These are phyloP conservation scores for Capronia epimyces DNA, from an alignment of 2,329 filamentous ascomycete genomes.

Conservation along the genomic window DNA sequence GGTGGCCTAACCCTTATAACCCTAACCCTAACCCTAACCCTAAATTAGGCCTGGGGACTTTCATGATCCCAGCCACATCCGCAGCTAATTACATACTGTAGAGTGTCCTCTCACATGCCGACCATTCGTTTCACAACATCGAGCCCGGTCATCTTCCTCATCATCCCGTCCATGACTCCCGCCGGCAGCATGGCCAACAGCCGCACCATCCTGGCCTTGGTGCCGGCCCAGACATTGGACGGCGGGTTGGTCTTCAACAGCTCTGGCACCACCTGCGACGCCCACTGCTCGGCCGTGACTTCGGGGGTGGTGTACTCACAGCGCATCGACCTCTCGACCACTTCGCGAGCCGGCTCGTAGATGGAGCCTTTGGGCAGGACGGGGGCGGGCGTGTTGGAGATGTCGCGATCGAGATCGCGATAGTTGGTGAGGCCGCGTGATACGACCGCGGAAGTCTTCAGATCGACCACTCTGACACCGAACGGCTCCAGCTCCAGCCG, in stretches of 20 bases:
- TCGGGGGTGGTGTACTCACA: background rate
- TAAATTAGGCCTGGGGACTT: too few species aligned
- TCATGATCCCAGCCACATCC: too few species aligned
- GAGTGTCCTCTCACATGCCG: background rate
- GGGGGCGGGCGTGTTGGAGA: background rate
- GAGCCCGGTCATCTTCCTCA: conserved; percentile 1
- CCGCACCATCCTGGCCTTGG: background rate
- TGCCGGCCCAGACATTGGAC: background rate
- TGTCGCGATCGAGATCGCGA: background rate
- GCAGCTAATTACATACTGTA: too few species aligned
- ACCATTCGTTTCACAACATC: background rate
- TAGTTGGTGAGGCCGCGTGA: conserved; percentile 18
- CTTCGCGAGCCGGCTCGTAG: conserved; percentile 7
- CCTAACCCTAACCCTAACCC: too few species aligned
- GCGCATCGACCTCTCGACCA: conserved; percentile 9
- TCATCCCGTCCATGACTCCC: background rate
- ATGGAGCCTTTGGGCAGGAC: conserved; percentile 7
- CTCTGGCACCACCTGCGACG: background rate
- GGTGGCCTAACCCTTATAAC: too few species aligned
- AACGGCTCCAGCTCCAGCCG: conserved; percentile 33
- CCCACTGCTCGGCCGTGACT: conserved; percentile 5
- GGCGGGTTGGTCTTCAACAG: conserved; percentile 5
- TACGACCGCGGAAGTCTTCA: conserved; percentile 29
- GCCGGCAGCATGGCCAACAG: conserved; percentile 1
- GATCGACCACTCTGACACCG: conserved; percentile 30